These are phyloP conservation scores for Dendrothele bispora DNA, from an alignment of 768 basidiomycete genomes.

Conservation along the genomic window DNA sequence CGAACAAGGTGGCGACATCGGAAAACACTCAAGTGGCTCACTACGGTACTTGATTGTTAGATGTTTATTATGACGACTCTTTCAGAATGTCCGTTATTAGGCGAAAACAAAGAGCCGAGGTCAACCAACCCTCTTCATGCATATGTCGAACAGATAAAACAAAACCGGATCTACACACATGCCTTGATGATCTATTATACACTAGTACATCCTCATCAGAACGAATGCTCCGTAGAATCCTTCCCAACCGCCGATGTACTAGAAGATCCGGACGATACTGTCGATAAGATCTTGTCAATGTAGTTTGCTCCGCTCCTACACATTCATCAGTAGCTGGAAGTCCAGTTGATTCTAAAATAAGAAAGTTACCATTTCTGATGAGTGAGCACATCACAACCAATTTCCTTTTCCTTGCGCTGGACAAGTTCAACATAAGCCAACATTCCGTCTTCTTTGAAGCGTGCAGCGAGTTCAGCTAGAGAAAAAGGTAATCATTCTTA, in stretches of 20 bases:
- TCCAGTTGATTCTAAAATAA: neutral
- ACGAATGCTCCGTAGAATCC: slow-evolving; percentile 88
- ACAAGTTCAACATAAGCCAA: slow-evolving; percentile 88
- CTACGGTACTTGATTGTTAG: no score
- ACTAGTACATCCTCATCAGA: no score
- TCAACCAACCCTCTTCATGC: no score
- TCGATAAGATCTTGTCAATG: slow-evolving; percentile 81
- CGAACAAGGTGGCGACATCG: no score
- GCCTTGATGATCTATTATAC: no score
- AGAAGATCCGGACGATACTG: slow-evolving; percentile 85
- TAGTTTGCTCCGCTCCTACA: slow-evolving; percentile 88
- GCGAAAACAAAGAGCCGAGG: no score
- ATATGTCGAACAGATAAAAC: no score
- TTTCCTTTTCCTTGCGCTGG: slow-evolving; percentile 84
- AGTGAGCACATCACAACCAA: slow-evolving; percentile 87
- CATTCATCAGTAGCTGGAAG: neutral
- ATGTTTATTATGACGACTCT: no score
- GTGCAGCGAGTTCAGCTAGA: slow-evolving; percentile 73
- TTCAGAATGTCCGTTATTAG: no score
- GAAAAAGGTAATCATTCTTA: slow-evolving; percentile 3
- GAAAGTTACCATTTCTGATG: slow-evolving; percentile 85
- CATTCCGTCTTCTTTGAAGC: slow-evolving; percentile 88
- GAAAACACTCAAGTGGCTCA: no score
- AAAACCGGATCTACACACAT: no score
- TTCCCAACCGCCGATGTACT: slow-evolving; percentile 81